Base-by-base conservation (phyloP, 805 yeast species). In the Brettanomyces custersianus region DNA sequence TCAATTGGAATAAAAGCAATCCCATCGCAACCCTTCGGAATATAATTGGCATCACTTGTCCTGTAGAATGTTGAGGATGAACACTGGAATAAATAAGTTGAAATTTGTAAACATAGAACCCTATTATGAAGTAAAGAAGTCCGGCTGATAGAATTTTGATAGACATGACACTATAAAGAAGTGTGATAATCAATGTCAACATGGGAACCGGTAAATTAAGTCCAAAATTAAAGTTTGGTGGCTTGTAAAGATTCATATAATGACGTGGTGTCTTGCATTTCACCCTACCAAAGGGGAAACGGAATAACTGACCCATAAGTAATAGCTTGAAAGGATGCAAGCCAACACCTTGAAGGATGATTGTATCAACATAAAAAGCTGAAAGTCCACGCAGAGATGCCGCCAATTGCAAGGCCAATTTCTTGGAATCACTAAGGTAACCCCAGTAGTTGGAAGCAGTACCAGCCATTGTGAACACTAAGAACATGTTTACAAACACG, bases 51-150 rank as follows among this genome's bases (percentile, higher is more conserved):
- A 96, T 90, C 1, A 90, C 94, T 52, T 82, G 83, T 1, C 97
- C 98, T 0, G 96, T 92, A 0, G 96, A 87, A 59, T 92, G 97
- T 26, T 94, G 96, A 8, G 94, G 88, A 56, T 92, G 97, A 22
- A 86, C 87, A 63, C 92, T 80, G 0, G 95, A 81, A 55, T 85
- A 90, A 44, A 92, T 64, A 40, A 90, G 65, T 57, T 87, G 96
- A 55, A 88, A 90, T 59, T 90, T 90, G 69, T 78, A 86, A 7
- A 88, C 95, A 54, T 77, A 80, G 56, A 77, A 90, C 0, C 97
- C 96, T 38, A 86, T 61, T 12, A 83, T 57, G 54, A 90, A 90
- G 57, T 92, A 90, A 1, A 80, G 65, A 38, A 87, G 61, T 0
- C 97, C 96, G 9, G 94, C 83, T 2, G 83, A 67, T 39, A 92